Percentiles rank a stretch among this genome's conserved stretches.
These are phyloP conservation scores for Yamadazyma insecticola DNA, from an alignment of 805 yeast genomes.

Conservation along the genomic window DNA sequence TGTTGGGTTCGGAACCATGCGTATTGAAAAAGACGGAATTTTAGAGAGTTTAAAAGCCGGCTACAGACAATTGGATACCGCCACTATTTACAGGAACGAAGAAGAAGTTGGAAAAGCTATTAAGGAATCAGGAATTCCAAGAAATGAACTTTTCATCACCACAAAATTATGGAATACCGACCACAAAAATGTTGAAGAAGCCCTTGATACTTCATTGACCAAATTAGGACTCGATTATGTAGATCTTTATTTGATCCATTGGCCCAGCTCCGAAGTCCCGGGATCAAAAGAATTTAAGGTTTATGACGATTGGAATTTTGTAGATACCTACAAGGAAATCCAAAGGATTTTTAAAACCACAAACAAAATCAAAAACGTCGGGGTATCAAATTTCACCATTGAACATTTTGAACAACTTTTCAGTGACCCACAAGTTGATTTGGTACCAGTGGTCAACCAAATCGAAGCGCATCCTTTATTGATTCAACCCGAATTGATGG, in stretches of 20 bases:
- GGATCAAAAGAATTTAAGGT: slow-evolving; percentile 33
- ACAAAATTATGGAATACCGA: slow-evolving; percentile 84
- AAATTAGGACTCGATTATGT: slow-evolving; percentile 48
- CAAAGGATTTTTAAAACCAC: slow-evolving; percentile 50
- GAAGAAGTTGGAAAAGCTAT: slow-evolving; percentile 67
- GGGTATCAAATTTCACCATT: slow-evolving; percentile 62
- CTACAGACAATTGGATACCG: slow-evolving; percentile 71
- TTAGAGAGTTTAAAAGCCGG: slow-evolving; percentile 77
- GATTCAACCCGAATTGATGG: slow-evolving; percentile 61
- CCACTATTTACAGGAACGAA: slow-evolving; percentile 60
- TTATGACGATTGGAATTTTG: slow-evolving; percentile 49
- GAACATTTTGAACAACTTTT: slow-evolving; percentile 60
- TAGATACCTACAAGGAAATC: slow-evolving; percentile 56
- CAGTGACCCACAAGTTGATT: slow-evolving; percentile 55
- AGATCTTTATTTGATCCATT: slow-evolving; percentile 63
- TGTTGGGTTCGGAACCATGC: slow-evolving; percentile 12
- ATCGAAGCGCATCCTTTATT: slow-evolving; percentile 86
- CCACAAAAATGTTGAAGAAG: slow-evolving; percentile 18
- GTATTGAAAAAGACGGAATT: slow-evolving; percentile 14
- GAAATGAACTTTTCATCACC: slow-evolving; percentile 72
- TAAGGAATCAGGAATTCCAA: slow-evolving; percentile 61
- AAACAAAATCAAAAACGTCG: slow-evolving; percentile 59
- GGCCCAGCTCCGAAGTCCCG: slow-evolving; percentile 62
- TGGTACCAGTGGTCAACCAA: slow-evolving; percentile 57
- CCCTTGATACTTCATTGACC: slow-evolving; percentile 27